A percentile compares a stretch with the other conserved stretches of the same genome.
Evolutionary conservation across 2,329 filamentous ascomycete genomes (phyloP).

Genomic region (Amylocarpus encephaloides): DNA sequence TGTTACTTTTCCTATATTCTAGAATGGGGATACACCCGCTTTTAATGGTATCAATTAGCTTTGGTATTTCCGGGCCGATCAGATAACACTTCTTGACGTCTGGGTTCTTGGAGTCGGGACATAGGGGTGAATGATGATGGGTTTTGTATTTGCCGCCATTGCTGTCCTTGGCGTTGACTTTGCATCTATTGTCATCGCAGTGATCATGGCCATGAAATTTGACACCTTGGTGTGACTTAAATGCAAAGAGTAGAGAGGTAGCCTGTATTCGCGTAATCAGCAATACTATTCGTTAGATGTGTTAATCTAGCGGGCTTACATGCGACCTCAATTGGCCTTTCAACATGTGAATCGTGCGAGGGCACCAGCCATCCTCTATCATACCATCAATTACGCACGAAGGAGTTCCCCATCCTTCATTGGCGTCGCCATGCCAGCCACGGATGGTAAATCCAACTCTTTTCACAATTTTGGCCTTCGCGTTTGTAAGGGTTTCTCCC

Average conservation of each 20-base stretch:
- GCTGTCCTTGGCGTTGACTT: not conserved
- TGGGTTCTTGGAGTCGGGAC: not conserved
- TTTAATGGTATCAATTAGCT: not conserved
- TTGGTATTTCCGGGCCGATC: not conserved
- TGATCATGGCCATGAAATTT: not conserved
- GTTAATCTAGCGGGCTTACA: not conserved
- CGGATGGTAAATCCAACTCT: not conserved
- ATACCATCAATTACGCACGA: conserved; percentile 1
- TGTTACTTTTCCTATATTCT: not conserved
- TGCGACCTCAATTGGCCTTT: conserved; percentile 1
- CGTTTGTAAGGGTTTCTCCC: conserved; percentile 1
- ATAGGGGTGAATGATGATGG: not conserved
- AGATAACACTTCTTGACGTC: not conserved
- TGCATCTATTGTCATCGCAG: not conserved
- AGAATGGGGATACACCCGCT: not conserved
- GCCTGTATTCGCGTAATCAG: not conserved
- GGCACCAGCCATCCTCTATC: not conserved
- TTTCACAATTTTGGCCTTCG: not conserved
- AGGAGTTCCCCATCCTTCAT: conserved; percentile 7
- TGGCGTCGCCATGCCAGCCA: conserved; percentile 6
- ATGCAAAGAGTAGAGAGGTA: conserved; percentile 1
- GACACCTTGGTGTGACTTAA: not conserved
- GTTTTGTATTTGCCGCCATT: not conserved
- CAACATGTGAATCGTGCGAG: not conserved
- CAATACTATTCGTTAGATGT: not conserved